Conservation (phyloP, 2,329 filamentous ascomycete genomes). For the Aureobasidium sp. region DNA sequence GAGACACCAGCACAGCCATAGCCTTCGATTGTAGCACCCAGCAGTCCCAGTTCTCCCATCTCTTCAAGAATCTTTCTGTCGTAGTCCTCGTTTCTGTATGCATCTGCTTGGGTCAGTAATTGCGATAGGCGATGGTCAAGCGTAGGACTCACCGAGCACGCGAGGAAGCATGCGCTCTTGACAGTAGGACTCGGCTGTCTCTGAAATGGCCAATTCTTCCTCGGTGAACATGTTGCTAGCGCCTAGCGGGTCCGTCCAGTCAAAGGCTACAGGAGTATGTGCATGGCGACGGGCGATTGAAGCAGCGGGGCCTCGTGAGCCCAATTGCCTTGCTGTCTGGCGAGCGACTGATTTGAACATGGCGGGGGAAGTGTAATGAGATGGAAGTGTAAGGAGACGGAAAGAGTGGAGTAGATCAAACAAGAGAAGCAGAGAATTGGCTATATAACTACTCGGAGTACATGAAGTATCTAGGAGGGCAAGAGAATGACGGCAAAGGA, state of each 20-base stretch:
- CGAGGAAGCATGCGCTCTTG: constrained; percentile 81
- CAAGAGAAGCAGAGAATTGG: not conserved
- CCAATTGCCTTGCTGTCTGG: constrained; percentile 33
- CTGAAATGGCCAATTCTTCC: constrained; percentile 81
- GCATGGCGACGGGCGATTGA: constrained; percentile 31
- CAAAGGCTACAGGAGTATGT: constrained; percentile 49
- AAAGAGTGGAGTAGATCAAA: not conserved
- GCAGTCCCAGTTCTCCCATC: constrained; percentile 85
- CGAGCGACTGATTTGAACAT: constrained; percentile 39
- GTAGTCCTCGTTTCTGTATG: constrained; percentile 79
- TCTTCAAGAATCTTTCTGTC: constrained; percentile 78
- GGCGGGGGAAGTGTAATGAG: not conserved
- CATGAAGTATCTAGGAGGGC: not conserved
- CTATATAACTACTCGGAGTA: constrained; percentile 1
- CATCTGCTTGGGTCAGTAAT: constrained; percentile 46
- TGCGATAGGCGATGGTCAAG: not conserved
- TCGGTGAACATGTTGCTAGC: constrained; percentile 71
- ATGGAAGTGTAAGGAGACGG: not conserved
- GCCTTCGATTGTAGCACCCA: constrained; percentile 78
- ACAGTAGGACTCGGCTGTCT: constrained; percentile 88
- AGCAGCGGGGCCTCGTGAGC: constrained; percentile 25
- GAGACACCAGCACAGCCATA: constrained; percentile 84
- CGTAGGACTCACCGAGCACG: constrained; percentile 45
- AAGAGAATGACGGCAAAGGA: constrained; percentile 2
- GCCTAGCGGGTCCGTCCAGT: constrained; percentile 86